Base-by-base conservation (phyloP, 352 stramenopile species). In the Aphanomyces stellatus region DNA sequence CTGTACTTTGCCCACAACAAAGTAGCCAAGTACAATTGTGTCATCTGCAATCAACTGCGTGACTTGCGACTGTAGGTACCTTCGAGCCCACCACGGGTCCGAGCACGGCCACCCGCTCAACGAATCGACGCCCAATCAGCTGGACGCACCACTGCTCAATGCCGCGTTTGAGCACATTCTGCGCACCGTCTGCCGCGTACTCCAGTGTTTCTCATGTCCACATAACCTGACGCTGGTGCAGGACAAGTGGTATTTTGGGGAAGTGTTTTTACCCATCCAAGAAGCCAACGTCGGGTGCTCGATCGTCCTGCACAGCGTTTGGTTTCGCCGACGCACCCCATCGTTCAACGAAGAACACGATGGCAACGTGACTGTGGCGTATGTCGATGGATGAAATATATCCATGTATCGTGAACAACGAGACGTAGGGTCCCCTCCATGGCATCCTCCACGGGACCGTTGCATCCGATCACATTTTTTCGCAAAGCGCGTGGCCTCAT, bases 1-100 rank as follows among this genome's bases (percentile, higher is more conserved):
- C 76, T 91, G 4, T 76, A 88, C 69, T 93, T 93, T 65, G 82
- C 82, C 0, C 85, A 93, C 68, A 90, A 90, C 56, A 72, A 87
- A 4, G 62, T 93, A 13, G 85, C n/a, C n/a, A n/a, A n/a, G n/a
- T n/a, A n/a, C n/a, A n/a, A n/a, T n/a, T n/a, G n/a, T n/a, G n/a
- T n/a, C n/a, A n/a, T n/a, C n/a, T n/a, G n/a, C n/a, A n/a, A n/a
- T n/a, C n/a, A n/a, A n/a, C n/a, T n/a, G n/a, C n/a, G n/a, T n/a
- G n/a, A n/a, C n/a, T n/a, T n/a, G n/a, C n/a, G n/a, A n/a, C n/a
- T 48, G 27, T 43, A 67, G 60, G 34, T 67, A 87, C 28, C 63
- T 93, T 0, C 80, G 86, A 46, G 74, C 71, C 0, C 79, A 88
- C 51, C 76, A 88, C 34, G 84, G 79, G 7, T 85, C 76, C 2